Evolutionary conservation across 1,284 basidiomycete genomes (phyloP), one percentile per base, ranked within the genome.

Genomic region (Mycosarcoma maydis): DNA sequence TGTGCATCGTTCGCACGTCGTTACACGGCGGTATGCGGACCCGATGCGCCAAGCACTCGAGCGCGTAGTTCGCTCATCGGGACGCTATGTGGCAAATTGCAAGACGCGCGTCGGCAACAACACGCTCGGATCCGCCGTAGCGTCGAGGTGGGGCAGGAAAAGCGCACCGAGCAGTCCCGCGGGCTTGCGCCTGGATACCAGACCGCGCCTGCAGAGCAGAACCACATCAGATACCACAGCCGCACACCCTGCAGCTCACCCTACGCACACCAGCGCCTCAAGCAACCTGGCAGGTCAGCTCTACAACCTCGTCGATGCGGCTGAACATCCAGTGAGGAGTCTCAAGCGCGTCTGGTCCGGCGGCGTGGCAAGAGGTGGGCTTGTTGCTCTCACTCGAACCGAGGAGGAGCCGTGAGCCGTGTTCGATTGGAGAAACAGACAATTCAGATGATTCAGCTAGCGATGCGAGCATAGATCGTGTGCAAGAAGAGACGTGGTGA

Each of bases 11-110:
- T 61, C 57, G 32, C 79, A 81, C 50, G 67, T 75, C 5, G 76
- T 80, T 13, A 80, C 78, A 2, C 61, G 79, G 16, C 56, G 79
- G 5, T 81, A 75, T 49, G 55, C 68, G n/a, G 79, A 81, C 45
- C 79, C 79, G 19, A 72, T 80, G 69, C 67, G 76, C 9, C 68
- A 75, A 44, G 58, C 62, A 14, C 45, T 80, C 1, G 70, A 71
- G 27, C 66, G 78, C 6, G 70, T 77, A 6, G 74, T 65, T 2
- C 51, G 64, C 3, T 54, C 57, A 6, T 69, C 68, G 2, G 76
- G 76, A 6, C 57, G 65, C 17, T 61, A 57, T 42, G 40, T 57
- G 3, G 20, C 49, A 2, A 11, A 27, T 8, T 19, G 50, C 20
- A 36, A 50, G 34, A 39, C 32, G 7, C 39, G 34, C 6, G 13